Evolutionary conservation across 2,329 filamentous ascomycete genomes (phyloP), one percentile per base, ranked within the genome.

Genomic region (Fusarium sp.): DNA sequence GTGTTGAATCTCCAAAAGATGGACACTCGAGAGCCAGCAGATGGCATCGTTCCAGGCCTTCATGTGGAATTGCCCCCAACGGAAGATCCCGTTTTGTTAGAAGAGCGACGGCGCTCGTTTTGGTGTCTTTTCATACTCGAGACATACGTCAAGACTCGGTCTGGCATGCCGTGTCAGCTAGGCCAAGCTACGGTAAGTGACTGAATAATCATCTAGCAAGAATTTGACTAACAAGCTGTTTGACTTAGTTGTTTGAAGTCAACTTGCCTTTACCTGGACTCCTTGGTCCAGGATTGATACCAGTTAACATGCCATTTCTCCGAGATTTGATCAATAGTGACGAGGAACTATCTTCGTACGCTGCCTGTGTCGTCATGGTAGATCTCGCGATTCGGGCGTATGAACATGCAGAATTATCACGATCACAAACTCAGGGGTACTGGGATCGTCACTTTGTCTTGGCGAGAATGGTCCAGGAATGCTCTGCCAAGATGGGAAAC

Each of bases 251-350:
- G 6, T 58, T 39, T 13, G 20, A 58, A 0, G 34, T 58, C 10
- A 58, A 39, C 34, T 1, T 58, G 3, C 54, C 54, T 0, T 41
- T 16, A 0, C 34, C 54, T 25, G 54, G 54, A 0, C 4, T 37
- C 2, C 54, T 58, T 3, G 20, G n/a, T 25, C 34, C 0, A 4
- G 10, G 3, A 2, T 9, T 58, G 0, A 27, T 0, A 11, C 16
- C 20, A 14, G 4, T 1, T 1, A 7, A 13, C 3, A 58, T 58
- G 54, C 23, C 54, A 4, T 58, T 58, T 39, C 54, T 58, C 0
- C n/a, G 54, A 27, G 34, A 57, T 39, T 14, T 30, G 0, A 2
- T 23, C 2, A 27, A 57, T 6, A 18, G 16, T 10, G 4, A n/a
- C 6, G 10, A 58, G 20, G 16, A 25, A 1, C 34, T 58, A 10